Conservation (phyloP, 2,329 filamentous ascomycete genomes). For the Diaporthe velutina region DNA sequence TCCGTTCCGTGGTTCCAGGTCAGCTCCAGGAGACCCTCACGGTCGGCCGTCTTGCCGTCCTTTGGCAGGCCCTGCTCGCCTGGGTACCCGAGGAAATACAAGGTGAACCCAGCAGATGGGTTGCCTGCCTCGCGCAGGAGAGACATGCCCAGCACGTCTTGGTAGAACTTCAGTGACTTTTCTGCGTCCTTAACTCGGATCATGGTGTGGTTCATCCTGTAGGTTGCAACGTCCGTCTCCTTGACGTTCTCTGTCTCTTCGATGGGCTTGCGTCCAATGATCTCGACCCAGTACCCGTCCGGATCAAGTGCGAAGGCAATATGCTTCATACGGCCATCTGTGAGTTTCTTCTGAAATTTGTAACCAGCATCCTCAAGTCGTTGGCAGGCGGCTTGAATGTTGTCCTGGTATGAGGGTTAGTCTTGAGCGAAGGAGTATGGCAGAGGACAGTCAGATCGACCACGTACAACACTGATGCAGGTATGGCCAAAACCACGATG, state of each 20-base stretch:
- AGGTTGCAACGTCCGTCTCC: conserved; percentile 80
- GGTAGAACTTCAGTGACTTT: conserved; percentile 82
- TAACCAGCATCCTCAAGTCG: conserved; percentile 92
- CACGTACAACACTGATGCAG: conserved; percentile 74
- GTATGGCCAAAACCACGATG: conserved; percentile 88
- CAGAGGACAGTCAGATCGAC: neutral
- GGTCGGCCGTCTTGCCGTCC: conserved; percentile 70
- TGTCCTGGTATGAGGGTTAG: conserved; percentile 58
- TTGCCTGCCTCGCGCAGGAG: conserved; percentile 81
- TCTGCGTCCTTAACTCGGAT: conserved; percentile 88
- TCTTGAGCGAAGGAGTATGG: neutral
- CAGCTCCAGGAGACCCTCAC: conserved; percentile 89
- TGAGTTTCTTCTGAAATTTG: conserved; percentile 93
- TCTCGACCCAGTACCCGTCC: conserved; percentile 88
- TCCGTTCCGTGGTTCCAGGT: conserved; percentile 90
- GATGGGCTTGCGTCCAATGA: conserved; percentile 79
- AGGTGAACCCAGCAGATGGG: conserved; percentile 80
- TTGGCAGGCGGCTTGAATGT: conserved; percentile 90
- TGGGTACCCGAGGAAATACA: conserved; percentile 92
- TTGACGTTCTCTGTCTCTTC: conserved; percentile 80
- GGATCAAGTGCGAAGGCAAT: conserved; percentile 94
- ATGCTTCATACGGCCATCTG: conserved; percentile 86
- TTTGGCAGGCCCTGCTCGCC: conserved; percentile 65
- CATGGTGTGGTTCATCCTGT: conserved; percentile 94
- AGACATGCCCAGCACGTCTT: conserved; percentile 90